phyloP scores from a whole-genome alignment of 1,284 basidiomycete species.

The Trichosporon ovoides region DNA sequence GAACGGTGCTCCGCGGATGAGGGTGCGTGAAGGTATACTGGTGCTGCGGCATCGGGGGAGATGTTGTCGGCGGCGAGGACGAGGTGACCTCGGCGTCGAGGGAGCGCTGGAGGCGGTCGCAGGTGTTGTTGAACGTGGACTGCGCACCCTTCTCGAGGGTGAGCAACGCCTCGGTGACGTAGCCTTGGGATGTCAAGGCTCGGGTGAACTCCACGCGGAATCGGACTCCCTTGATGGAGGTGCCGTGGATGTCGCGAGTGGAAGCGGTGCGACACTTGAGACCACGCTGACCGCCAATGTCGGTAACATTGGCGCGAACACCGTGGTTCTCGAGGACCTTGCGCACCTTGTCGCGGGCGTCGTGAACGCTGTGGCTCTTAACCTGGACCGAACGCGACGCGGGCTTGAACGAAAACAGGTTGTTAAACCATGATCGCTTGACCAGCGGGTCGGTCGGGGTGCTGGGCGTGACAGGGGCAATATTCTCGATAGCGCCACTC shows the following conservation, averaged over 20 bases:
- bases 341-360: constrained; percentile 34
- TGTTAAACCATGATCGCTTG: constrained; percentile 79
- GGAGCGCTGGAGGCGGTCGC: constrained; percentile 9
- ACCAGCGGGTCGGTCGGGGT: constrained; percentile 11
- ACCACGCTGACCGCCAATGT: constrained; percentile 35
- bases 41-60: neutral
- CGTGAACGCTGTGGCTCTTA: constrained; percentile 37
- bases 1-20: too few relatives aligned
- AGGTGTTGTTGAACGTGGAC: constrained; percentile 43
- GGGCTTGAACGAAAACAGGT: constrained; percentile 80
- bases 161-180: constrained; percentile 42
- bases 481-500: constrained; percentile 3
- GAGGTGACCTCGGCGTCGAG: constrained; percentile 11
- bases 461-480: constrained; percentile 3
- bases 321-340: constrained; percentile 31
- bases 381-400: constrained; percentile 53
- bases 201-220: constrained; percentile 47
- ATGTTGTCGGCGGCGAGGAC: neutral
- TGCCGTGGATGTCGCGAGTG: constrained; percentile 24
- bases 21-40: constrained; percentile 14
- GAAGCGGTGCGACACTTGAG: constrained; percentile 43
- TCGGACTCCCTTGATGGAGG: constrained; percentile 37
- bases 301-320: constrained; percentile 35
- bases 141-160: constrained; percentile 47
- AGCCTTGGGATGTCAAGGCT: constrained; percentile 26